Base-by-base conservation (phyloP, 257 asterid genomes). In the Nicotiana benthamiana region DNA sequence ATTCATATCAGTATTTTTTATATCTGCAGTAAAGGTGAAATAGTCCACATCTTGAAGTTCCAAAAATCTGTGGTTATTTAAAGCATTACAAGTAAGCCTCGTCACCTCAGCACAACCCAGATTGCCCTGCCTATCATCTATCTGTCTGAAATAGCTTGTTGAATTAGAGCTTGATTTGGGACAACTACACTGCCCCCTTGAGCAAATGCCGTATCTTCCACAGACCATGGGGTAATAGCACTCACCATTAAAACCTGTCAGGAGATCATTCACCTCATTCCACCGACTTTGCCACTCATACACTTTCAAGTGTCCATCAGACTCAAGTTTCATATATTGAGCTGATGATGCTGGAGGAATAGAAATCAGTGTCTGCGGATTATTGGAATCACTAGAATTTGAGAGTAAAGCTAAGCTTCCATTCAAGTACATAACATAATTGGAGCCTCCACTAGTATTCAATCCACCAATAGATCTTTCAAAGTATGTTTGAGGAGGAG, bases 151-250 rank as follows among this genome's bases (percentile, higher is more conserved):
- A 66, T 72, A 82, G 77, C 2, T 75, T 32, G 15, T 65, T 10
- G 77, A 24, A 77, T 34, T 77, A 52, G 79, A 48, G 2, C 62
- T 79, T 48, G 88, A 78, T 78, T 53, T 62, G 11, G 91, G 91
- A 24, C 93, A 87, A 40, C 86, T 82, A 43, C 93, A 87, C 56
- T 84, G 85, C 75, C 89, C 80, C 32, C 67, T 81, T 2, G 85
- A 80, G 84, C 90, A 90, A 77, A 90, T 78, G 17, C 90, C 86
- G 43, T 83, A 68, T 9, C 17, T 28, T 6, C 93, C 93, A 78
- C 91, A 90, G 22, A 74, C 86, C 88, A 80, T 52, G 1, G 93
- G 92, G n/a, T 87, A 86, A 40, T 27, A 12, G 28, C 92, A 87
- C 40, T 9, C 84, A 2, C 85, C 87, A 2, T 76, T 0, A 63